These are phyloP conservation scores for Nemania sp. DNA, from an alignment of 2,329 filamentous ascomycete genomes.

Conservation along the genomic window DNA sequence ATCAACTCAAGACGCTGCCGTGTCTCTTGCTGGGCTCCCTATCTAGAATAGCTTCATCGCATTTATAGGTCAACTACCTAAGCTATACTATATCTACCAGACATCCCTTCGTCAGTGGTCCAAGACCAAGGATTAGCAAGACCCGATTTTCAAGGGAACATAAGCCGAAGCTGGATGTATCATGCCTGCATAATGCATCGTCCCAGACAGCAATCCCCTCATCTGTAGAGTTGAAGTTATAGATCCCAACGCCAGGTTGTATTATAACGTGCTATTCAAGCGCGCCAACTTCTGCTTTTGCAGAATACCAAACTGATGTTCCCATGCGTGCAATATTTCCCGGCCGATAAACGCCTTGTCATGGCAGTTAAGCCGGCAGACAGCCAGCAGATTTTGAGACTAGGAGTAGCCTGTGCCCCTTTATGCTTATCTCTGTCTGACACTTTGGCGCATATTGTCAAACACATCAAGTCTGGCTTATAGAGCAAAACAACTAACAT, in stretches of 20 bases:
- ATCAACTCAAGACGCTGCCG: no score
- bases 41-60: no score
- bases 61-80: no score
- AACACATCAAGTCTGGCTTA: neutral
- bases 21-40: no score
- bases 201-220: conserved; percentile 16
- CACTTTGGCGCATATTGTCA: neutral
- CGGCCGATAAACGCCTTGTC: neutral
- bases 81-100: no score
- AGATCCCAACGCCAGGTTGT: conserved; percentile 24
- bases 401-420: neutral
- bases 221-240: conserved; percentile 30
- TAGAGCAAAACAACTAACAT: neutral
- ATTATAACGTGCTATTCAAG: conserved; percentile 19
- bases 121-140: conserved; percentile 44
- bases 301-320: neutral
- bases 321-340: neutral
- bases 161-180: conserved; percentile 58
- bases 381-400: neutral
- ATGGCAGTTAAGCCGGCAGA: neutral
- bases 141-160: conserved; percentile 53
- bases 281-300: conserved; percentile 17
- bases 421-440: neutral
- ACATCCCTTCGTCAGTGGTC: no score
- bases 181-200: conserved; percentile 44